Base-by-base conservation (phyloP, 129 eudicot species). In the Artemisia tridentata region DNA sequence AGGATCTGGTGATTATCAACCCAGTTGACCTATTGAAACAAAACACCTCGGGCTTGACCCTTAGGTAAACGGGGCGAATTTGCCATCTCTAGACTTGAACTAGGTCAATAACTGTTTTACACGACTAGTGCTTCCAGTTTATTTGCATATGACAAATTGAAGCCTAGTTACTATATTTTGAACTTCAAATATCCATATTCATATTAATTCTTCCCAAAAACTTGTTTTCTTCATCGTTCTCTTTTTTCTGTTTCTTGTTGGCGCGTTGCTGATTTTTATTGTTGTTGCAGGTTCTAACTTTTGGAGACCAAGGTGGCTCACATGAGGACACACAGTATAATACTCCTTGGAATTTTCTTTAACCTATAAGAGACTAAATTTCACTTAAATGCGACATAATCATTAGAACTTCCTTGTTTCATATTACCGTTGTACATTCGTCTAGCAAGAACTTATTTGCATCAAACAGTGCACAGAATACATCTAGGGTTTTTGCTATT, bases 281-380 rank as follows among this genome's bases (percentile, higher is more conserved):
- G 55, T 41, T 65, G 68, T 71, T 81, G 72, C 84, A 92, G 96
- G 85, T 72, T 93, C 91, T 38, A 81, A 82, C 75, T 92, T 20
- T 60, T 92, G 98, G 98, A 81, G 86, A 64, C 96, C 98, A 74
- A 77, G 95, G 82, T 88, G 89, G 88, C 79, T 63, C 60, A 29
- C 41, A 75, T 41, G 68, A 65, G 58, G 41, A 67, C 16, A n/a
- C 17, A 7, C 60, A 41, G 17, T 34, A 23, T 51, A 63, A 58
- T 60, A 27, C 27, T 38, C 67, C 60, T 72, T 46, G 58, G 63
- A 70, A 75, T 47, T 76, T 63, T 21, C 12, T 74, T 52, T 69
- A 49, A 63, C 50, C 65, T 70, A 38, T 25, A 71, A 54, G 67
- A 63, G 48, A 34, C 55, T 46, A 45, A 3, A 16, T 47, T 23